Evolutionary conservation across 2,329 filamentous ascomycete species (phyloP).

Genomic region (Mycocentrospora acerina): DNA sequence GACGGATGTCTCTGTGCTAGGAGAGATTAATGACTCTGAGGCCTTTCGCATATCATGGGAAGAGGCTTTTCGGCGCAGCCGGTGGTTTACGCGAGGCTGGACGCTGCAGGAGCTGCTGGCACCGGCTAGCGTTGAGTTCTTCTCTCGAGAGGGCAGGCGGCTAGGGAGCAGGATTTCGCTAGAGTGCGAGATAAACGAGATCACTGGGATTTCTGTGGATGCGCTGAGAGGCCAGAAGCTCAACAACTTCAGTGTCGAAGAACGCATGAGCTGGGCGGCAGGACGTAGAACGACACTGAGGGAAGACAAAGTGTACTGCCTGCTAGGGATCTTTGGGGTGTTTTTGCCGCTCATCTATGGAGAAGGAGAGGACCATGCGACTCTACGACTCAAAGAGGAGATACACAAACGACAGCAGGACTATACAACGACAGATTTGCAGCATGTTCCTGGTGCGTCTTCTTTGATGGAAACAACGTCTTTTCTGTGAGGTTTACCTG

Average conservation of each 20-base stretch:
- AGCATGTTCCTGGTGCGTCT: too few relatives aligned
- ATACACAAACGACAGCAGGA: slow-evolving; percentile 13
- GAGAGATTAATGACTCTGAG: slow-evolving; percentile 3
- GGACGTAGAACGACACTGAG: slow-evolving; percentile 19
- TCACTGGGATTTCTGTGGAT: slow-evolving; percentile 13
- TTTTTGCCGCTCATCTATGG: slow-evolving; percentile 17
- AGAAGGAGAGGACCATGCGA: slow-evolving; percentile 20
- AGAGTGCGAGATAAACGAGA: slow-evolving; percentile 8
- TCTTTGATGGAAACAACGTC: too few relatives aligned
- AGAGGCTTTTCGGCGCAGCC: slow-evolving; percentile 7
- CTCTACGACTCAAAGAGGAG: slow-evolving; percentile 14
- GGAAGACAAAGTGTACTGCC: slow-evolving; percentile 26
- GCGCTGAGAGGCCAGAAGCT: slow-evolving; percentile 8
- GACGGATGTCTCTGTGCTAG: slow-evolving; percentile 11
- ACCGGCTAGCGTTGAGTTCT: not conserved
- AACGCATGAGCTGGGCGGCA: slow-evolving; percentile 27
- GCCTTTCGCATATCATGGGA: slow-evolving; percentile 10
- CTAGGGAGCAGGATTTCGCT: slow-evolving; percentile 9
- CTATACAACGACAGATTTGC: too few relatives aligned
- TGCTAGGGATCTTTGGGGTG: slow-evolving; percentile 26
- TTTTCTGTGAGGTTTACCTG: too few relatives aligned
- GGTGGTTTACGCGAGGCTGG: slow-evolving; percentile 22
- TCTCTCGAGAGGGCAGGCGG: not conserved
- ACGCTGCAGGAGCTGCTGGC: slow-evolving; percentile 16
- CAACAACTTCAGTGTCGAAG: slow-evolving; percentile 12